phyloP scores from a whole-genome alignment of 1,139 yeast species.

The Nematodospora anomalae region DNA sequence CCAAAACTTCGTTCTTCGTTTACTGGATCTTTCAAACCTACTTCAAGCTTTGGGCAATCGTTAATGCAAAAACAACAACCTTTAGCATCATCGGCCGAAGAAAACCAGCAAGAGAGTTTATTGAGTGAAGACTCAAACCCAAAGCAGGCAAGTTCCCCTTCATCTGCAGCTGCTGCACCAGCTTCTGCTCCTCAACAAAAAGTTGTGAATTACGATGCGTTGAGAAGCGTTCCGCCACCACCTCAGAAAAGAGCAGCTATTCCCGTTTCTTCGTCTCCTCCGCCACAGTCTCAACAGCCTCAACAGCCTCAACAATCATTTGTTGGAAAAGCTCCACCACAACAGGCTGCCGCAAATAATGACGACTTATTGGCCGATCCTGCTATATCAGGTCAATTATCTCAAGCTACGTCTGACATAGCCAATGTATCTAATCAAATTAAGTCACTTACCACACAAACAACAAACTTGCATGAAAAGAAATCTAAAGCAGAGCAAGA shows the following conservation, averaged over 20 bases:
- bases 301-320: conserved; percentile 15
- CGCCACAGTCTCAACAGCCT: conserved; percentile 15
- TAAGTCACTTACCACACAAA: conserved; percentile 73
- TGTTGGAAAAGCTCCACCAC: conserved; percentile 7
- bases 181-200: conserved; percentile 15
- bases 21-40: conserved; percentile 50
- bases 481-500: conserved; percentile 78
- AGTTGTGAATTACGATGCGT: conserved; percentile 46
- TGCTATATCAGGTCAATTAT: conserved; percentile 63
- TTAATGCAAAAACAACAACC: conserved; percentile 37
- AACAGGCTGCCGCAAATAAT: conserved; percentile 21
- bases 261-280: conserved; percentile 15
- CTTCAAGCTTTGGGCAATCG: conserved; percentile 69
- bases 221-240: conserved; percentile 51
- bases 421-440: conserved; percentile 88
- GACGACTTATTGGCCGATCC: conserved; percentile 54
- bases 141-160: conserved; percentile 10
- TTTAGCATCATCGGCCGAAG: conserved; percentile 18
- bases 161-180: conserved; percentile 9
- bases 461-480: conserved; percentile 67
- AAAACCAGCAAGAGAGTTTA: conserved; percentile 25
- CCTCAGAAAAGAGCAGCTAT: conserved; percentile 16
- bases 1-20: conserved; percentile 41
- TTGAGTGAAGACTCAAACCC: conserved; percentile 26
- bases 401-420: conserved; percentile 79